Percentiles rank a stretch among this genome's conserved stretches.
phyloP scores from a whole-genome alignment of 768 basidiomycete species.

The Termitomyces sp. region DNA sequence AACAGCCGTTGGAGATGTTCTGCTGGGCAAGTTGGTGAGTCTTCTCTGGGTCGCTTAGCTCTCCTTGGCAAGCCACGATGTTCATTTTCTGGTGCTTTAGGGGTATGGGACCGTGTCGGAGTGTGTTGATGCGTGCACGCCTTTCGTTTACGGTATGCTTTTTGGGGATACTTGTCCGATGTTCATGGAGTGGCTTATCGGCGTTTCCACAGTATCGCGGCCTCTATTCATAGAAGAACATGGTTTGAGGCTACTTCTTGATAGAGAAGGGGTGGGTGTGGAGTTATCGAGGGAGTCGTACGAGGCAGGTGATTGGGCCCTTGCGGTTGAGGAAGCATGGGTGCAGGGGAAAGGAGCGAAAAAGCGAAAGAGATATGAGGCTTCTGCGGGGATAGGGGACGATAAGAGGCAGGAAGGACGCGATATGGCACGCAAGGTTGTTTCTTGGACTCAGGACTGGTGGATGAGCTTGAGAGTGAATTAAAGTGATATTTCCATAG shows the following conservation, averaged over 20 bases:
- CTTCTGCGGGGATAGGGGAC: constrained; percentile 30
- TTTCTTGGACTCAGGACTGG: constrained; percentile 46
- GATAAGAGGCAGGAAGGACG: constrained; percentile 36
- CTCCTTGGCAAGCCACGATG: neutral
- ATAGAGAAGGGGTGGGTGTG: constrained; percentile 60
- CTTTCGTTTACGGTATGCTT: constrained; percentile 67
- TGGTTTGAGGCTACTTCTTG: constrained; percentile 61
- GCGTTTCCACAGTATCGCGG: constrained; percentile 48
- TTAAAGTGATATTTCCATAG: neutral
- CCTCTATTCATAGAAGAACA: constrained; percentile 82
- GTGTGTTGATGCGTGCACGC: constrained; percentile 70
- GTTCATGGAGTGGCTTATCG: neutral
- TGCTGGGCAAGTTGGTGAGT: constrained; percentile 72
- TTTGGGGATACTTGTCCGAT: neutral
- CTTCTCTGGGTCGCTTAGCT: neutral
- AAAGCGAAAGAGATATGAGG: constrained; percentile 39
- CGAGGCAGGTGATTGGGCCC: constrained; percentile 72
- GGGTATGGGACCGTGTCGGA: constrained; percentile 83
- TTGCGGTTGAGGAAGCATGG: constrained; percentile 55
- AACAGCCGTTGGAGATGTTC: constrained; percentile 66
- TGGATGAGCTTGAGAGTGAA: constrained; percentile 12
- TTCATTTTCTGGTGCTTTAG: constrained; percentile 25
- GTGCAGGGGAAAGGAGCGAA: constrained; percentile 42
- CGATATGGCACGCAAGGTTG: constrained; percentile 41
- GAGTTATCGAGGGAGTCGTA: constrained; percentile 62